These are phyloP conservation scores for Primulina tabacum DNA, from an alignment of 257 asterid genomes.

Conservation along the genomic window DNA sequence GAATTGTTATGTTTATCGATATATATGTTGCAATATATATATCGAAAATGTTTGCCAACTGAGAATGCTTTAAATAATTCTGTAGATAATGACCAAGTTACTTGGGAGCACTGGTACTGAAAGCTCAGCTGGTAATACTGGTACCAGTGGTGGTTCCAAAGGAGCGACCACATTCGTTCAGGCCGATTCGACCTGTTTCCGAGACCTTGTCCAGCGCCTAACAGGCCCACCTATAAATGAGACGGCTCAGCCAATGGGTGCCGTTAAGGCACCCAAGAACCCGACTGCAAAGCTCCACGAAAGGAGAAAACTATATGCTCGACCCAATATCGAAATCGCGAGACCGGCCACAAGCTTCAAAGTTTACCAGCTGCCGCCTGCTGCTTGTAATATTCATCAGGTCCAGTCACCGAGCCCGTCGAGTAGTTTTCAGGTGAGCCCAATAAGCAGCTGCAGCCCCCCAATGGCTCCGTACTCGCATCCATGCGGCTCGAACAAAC, in stretches of 20 bases:
- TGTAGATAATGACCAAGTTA: constrained; percentile 20
- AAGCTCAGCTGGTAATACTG: constrained; percentile 2
- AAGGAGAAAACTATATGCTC: constrained; percentile 23
- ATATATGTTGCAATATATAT: too few species aligned
- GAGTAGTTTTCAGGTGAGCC: constrained; percentile 18
- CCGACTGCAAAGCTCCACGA: constrained; percentile 34
- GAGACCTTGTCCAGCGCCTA: constrained; percentile 40
- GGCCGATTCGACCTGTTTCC: constrained; percentile 35
- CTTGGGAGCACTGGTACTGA: background rate
- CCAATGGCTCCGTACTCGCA: background rate
- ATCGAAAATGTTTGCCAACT: too few species aligned
- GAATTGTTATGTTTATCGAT: too few species aligned
- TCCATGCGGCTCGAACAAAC: constrained; percentile 18
- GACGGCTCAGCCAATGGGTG: background rate
- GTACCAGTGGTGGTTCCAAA: constrained; percentile 11
- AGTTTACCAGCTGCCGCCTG: constrained; percentile 2
- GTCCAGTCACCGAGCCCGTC: constrained; percentile 26
- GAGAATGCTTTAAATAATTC: background rate
- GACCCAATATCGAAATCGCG: constrained; percentile 29
- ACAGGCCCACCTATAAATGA: constrained; percentile 31
- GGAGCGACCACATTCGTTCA: constrained; percentile 30
- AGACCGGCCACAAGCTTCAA: constrained; percentile 11
- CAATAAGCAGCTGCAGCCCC: constrained; percentile 4
- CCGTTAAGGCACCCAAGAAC: constrained; percentile 25
- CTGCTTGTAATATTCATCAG: constrained; percentile 11